Base-by-base conservation (phyloP, 1,284 basidiomycete species). In the Leccinum griseonigrum region DNA sequence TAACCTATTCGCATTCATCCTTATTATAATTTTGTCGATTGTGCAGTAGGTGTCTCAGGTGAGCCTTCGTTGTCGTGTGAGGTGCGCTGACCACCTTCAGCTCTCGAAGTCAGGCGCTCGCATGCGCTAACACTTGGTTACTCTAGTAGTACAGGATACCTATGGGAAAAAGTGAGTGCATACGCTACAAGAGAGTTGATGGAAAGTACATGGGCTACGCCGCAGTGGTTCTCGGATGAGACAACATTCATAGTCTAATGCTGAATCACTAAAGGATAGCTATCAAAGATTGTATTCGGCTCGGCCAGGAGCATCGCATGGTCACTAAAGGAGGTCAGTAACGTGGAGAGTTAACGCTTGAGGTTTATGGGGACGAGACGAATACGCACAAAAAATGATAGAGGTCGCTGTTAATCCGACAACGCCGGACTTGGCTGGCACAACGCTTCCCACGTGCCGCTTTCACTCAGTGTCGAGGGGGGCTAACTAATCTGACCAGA, bases 401-500 rank as follows among this genome's bases (percentile, higher is more conserved):
- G 5, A 50, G 18, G 8, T 56, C 14, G 6, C 11, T 4, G 32
- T 72, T 60, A 71, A 26, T 69, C 63, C 3, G 65, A 72, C 9
- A 63, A 7, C 22, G 22, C 22, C 6, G 64, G 70, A 10, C 70
- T 63, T 51, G 70, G 70, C 6, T 73, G 67, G 1, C 70, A 71
- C 38, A 72, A 55, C 29, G 60, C 71, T 40, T 74, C 70, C 69
- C 72, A 74, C 38, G 69, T 74, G 13, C 69, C 72, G 3, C 60
- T 65, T 51, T 74, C 73, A 31, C 71, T 72, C 0, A 53, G 34
- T 4, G 71, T 75, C 0, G 71, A 75, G 13, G 74, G 74, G 1
- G 74, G 72, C 22, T 56, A 22, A 22, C 22, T 71, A 40, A 78
- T 66, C 57, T 79, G 77, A 13, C 76, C 77, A 28, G 88, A 87